Percentiles rank a stretch among this genome's conserved stretches.
phyloP scores from a whole-genome alignment of 2,329 filamentous ascomycete genomes.

The Scedosporium apiospermum region DNA sequence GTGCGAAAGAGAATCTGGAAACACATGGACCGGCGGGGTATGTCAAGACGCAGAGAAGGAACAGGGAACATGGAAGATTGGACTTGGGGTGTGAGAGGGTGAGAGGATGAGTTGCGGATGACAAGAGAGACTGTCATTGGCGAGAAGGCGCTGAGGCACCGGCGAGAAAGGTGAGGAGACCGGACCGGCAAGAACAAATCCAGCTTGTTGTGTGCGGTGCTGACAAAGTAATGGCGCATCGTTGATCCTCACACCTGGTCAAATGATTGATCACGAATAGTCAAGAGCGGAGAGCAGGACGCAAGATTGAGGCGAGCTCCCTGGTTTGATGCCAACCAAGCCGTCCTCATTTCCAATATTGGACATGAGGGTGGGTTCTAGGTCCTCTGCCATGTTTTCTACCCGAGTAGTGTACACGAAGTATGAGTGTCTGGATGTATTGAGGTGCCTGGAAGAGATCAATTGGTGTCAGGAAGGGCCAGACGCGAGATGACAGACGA shows the following conservation, averaged over 20 bases:
- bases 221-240: neutral
- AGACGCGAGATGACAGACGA: too few relatives aligned
- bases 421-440: too few relatives aligned
- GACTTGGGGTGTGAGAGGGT: neutral
- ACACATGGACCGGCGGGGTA: neutral
- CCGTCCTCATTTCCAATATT: neutral
- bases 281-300: neutral
- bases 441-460: too few relatives aligned
- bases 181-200: neutral
- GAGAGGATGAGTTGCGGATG: neutral
- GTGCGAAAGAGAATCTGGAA: slow-evolving; percentile 2
- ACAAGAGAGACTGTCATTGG: too few relatives aligned
- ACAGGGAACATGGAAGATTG: neutral
- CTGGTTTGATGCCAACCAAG: neutral
- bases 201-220: neutral
- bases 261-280: neutral
- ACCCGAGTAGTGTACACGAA: too few relatives aligned
- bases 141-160: too few relatives aligned
- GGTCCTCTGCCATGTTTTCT: too few relatives aligned
- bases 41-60: neutral
- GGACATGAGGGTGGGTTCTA: too few relatives aligned
- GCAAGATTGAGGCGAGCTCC: neutral
- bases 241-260: neutral
- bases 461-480: too few relatives aligned
- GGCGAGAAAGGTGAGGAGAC: too few relatives aligned